Evolutionary conservation across 768 basidiomycete genomes (phyloP).

Genomic region (Leccinum barrowsii): DNA sequence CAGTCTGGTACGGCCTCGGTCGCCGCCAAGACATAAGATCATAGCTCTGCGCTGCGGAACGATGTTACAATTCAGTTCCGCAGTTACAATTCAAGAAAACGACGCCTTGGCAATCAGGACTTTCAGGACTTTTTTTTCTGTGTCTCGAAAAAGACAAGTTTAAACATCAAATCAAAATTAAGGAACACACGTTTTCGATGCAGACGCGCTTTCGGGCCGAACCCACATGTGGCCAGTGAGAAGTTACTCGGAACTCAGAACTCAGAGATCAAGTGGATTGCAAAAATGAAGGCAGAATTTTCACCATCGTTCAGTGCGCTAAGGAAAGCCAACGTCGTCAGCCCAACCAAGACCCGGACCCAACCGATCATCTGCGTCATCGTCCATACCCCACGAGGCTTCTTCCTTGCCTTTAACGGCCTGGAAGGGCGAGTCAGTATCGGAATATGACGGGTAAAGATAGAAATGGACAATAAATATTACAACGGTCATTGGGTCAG

Average conservation of each 20-base stretch:
- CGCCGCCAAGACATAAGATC: background rate
- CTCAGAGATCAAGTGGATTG: background rate
- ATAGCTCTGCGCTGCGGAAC: background rate
- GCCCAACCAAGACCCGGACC: conserved; percentile 21
- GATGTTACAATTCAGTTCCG: background rate
- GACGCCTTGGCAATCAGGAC: background rate
- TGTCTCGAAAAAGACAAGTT: background rate
- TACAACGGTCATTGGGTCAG: background rate
- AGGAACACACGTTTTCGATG: background rate
- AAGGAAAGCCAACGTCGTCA: conserved; percentile 27
- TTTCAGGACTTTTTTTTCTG: background rate
- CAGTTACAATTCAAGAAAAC: background rate
- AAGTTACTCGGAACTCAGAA: background rate
- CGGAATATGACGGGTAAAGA: background rate
- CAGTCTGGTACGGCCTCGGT: background rate
- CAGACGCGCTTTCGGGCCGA: background rate
- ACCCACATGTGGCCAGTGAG: background rate
- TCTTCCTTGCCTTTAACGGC: conserved; percentile 32
- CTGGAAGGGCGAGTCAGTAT: conserved; percentile 9
- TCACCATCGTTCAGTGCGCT: background rate
- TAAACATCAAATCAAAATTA: background rate
- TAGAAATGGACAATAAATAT: background rate
- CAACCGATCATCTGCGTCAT: conserved; percentile 25
- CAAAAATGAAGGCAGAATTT: background rate
- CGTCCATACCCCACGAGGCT: conserved; percentile 26